Evolutionary conservation across 2,329 filamentous ascomycete species (phyloP).

Genomic region (Dactylellina parvicollis): DNA sequence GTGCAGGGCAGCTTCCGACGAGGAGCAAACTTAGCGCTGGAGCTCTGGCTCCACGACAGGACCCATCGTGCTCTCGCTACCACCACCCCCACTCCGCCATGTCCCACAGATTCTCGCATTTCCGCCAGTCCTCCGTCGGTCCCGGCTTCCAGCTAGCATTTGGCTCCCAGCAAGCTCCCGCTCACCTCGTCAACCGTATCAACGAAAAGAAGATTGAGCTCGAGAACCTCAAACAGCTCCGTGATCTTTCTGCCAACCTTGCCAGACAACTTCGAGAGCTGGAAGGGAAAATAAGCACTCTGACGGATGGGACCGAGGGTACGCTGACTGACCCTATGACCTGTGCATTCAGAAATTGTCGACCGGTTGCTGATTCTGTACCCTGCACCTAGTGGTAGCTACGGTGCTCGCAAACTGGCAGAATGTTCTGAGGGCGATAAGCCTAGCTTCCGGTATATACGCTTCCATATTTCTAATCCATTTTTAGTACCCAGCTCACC

Average conservation of each 20-base stretch:
- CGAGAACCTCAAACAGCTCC: constrained; percentile 78
- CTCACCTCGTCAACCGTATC: constrained; percentile 71
- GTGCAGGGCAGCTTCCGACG: too few species aligned
- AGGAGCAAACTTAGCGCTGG: too few species aligned
- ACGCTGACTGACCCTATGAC: constrained; percentile 46
- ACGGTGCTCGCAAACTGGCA: constrained; percentile 89
- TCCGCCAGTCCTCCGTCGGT: constrained; percentile 70
- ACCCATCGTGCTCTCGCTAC: neutral
- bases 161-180: constrained; percentile 59
- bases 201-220: constrained; percentile 87
- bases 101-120: constrained; percentile 72
- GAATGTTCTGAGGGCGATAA: constrained; percentile 83
- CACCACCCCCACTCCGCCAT: constrained; percentile 61
- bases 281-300: constrained; percentile 78
- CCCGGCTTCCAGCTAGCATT: constrained; percentile 60
- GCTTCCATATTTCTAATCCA: constrained; percentile 61
- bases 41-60: too few species aligned
- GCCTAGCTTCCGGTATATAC: constrained; percentile 82
- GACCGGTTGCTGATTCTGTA: neutral
- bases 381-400: constrained; percentile 72
- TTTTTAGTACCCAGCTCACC: neutral
- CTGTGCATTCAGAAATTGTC: neutral
- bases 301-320: constrained; percentile 86
- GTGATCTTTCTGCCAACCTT: constrained; percentile 79
- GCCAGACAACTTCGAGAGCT: constrained; percentile 84